Conservation (phyloP, 2,329 filamentous ascomycete genomes). For the Beauveria rudraprayagi region DNA sequence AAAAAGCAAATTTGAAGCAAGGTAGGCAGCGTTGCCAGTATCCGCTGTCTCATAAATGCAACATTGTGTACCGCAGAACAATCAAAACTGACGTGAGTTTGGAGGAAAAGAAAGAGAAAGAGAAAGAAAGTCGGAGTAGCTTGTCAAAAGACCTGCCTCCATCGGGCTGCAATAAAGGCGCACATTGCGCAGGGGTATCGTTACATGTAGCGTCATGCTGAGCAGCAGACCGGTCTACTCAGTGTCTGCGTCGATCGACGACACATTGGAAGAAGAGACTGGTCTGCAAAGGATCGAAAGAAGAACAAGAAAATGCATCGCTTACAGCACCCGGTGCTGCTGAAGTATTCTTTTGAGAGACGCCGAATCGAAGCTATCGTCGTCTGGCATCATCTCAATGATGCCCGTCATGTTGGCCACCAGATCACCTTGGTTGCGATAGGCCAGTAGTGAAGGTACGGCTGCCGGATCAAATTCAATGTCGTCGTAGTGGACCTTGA, state of each 20-base stretch:
- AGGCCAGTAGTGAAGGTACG: slow-evolving; percentile 82
- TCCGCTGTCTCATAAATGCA: background rate
- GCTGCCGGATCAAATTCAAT: slow-evolving; percentile 89
- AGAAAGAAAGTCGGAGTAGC: background rate
- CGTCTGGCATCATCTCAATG: slow-evolving; percentile 73
- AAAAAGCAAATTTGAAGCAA: background rate
- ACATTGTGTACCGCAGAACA: no score
- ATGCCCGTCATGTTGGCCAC: slow-evolving; percentile 85
- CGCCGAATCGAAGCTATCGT: slow-evolving; percentile 49
- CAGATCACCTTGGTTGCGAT: slow-evolving; percentile 78
- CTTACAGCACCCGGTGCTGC: slow-evolving; percentile 44
- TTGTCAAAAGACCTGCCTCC: background rate
- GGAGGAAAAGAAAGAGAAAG: background rate
- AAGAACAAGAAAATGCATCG: background rate
- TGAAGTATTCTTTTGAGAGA: slow-evolving; percentile 45
- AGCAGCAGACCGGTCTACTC: background rate
- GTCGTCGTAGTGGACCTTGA: slow-evolving; percentile 84
- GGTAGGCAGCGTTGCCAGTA: background rate
- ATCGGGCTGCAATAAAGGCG: background rate
- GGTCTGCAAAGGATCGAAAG: background rate
- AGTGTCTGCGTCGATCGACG: background rate
- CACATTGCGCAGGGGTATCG: slow-evolving; percentile 18
- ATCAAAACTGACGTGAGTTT: no score
- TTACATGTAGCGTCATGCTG: slow-evolving; percentile 13
- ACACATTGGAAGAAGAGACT: background rate